Base-by-base conservation (phyloP, 176 grass and related monocot species). In the Aegilops longissima region DNA sequence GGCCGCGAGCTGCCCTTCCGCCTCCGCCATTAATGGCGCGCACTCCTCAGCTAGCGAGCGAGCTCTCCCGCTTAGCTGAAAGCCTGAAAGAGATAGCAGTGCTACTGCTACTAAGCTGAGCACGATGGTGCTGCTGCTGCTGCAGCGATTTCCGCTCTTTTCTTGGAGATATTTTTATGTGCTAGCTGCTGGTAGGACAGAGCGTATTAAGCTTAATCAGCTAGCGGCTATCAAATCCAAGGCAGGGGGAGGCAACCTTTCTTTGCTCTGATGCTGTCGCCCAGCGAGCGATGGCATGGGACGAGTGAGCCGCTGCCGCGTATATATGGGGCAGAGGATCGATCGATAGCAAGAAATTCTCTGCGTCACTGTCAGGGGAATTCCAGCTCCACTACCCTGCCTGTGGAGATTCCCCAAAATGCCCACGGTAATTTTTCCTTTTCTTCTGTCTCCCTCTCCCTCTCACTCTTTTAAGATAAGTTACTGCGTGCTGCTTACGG, bases 251-350 rank as follows among this genome's bases (percentile, higher is more conserved):
- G 71, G 63, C 88, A 40, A 40, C 66, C 59, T 70, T 82, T 72
- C 70, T 90, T 82, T 68, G 23, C 78, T 63, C 66, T 35, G 58
- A 67, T 81, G 78, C 76, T 89, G 77, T 87, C 92, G 79, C 81
- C 65, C 77, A 30, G 23, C 42, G 77, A 85, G 91, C 87, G 49
- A 49, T 59, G 64, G 86, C 76, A 61, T 51, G 77, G 34, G 33
- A 58, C 70, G 85, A 78, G 74, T 84, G 85, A 87, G 66, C 33
- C 66, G 88, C 74, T 81, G 85, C 85, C 80, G 85, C 82, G 81
- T 87, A 78, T 93, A 88, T 90, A 90, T 90, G 31, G 79, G 78
- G 62, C 66, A 76, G 62, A 66, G 38, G 44, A 54, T 54, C 51
- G 51, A 54, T 54, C 51, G 18, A 56, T 21, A 34, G 11, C 61